A percentile compares a stretch with the other conserved stretches of the same genome.
Conservation (phyloP, 441 rosid genomes). For the Theobroma grandiflorum region DNA sequence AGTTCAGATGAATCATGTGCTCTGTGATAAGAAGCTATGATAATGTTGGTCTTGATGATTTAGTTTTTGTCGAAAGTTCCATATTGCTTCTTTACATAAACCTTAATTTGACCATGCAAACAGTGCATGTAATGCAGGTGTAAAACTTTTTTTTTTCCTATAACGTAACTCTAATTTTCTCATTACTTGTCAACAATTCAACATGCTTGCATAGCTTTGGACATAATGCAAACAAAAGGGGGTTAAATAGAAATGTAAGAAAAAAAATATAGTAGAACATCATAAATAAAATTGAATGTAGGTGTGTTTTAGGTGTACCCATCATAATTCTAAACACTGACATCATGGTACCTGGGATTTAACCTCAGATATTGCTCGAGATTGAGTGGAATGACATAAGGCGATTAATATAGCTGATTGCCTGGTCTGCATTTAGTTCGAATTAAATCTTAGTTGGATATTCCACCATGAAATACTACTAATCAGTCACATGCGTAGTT, state of each 20-base stretch:
- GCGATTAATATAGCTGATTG: conserved; percentile 17
- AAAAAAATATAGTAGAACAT: not conserved
- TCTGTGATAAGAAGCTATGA: not conserved
- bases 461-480: not conserved
- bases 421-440: conserved; percentile 8
- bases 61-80: not conserved
- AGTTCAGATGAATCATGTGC: not conserved
- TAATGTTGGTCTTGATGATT: conserved; percentile 10
- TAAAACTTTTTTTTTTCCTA: not conserved
- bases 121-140: not conserved
- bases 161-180: conserved; percentile 9
- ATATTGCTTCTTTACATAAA: not conserved
- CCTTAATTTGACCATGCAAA: not conserved
- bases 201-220: conserved; percentile 14
- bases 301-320: not conserved
- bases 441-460: not conserved
- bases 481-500: not conserved
- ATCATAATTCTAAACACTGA: not conserved
- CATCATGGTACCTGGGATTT: not conserved
- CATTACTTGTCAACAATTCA: not conserved
- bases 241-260: conserved; percentile 8
- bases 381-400: not conserved
- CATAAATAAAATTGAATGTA: not conserved
- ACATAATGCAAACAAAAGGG: not conserved
- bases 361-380: not conserved